Evolutionary conservation across 73 alveolate species (phyloP), one percentile per base, ranked within the genome.

Genomic region (Tetrahymena thermophila): DNA sequence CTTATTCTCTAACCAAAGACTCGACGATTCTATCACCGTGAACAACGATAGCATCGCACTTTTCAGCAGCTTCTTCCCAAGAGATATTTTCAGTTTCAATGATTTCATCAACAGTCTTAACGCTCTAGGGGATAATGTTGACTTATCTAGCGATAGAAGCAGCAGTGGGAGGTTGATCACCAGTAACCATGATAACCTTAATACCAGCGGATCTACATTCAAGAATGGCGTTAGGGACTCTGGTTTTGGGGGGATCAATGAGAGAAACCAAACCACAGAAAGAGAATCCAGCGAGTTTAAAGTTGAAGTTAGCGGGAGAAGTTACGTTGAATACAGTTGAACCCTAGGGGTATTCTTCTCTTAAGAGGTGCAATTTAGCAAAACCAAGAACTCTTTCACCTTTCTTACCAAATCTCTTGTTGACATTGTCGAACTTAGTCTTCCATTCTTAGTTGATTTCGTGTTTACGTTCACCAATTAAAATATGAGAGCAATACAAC

Each of bases 101-200:
- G 57, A 96, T 85, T 58, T 95, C 98, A 96, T 96, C 94, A 35
- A 95, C 97, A 5, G 97, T 96, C 83, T 89, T 96, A 38, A 96
- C 97, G 25, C 89, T 94, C 85, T 85, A 94, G 44, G 98, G 95
- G 25, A 96, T 95, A 35, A 95, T 95, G 84, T 95, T 95, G 95
- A 98, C 96, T 96, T 98, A 98, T 96, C 96, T 97, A 43, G 99
- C 99, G 57, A 98, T 98, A 8, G 99, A 98, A 35, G 99, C 98
- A 9, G 99, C 99, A 15, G 99, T 98, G 56, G 97, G 97, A 34
- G 99, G 99, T 96, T 98, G 99, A 94, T 98, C 99, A n/a, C 99
- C 99, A 11, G 99, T 98, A 23, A 98, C 98, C 99, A 98, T 98
- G 43, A 98, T 97, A 94, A 98, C 99, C 96, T 98, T 96, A 25